Percentiles rank a stretch among this genome's conserved stretches.
These are phyloP conservation scores for Ustilago lituana DNA, from an alignment of 1,284 basidiomycete genomes.

Conservation along the genomic window DNA sequence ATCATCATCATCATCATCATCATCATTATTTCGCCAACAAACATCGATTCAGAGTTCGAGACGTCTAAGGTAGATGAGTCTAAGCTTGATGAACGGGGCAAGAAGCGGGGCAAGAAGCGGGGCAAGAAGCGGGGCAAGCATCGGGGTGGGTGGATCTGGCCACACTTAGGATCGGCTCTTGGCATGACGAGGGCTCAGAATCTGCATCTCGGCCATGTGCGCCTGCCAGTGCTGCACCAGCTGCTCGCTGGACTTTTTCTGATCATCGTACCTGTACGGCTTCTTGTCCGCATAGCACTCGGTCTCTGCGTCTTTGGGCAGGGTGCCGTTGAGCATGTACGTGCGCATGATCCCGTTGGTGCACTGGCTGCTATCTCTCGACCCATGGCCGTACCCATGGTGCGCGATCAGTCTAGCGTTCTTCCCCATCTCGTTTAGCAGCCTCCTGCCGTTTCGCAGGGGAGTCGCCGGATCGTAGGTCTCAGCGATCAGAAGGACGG, in stretches of 20 bases:
- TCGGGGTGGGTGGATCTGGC: too few relatives aligned
- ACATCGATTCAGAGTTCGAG: too few relatives aligned
- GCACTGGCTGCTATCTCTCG: constrained; percentile 35
- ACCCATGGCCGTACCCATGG: constrained; percentile 41
- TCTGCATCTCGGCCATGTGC: constrained; percentile 7
- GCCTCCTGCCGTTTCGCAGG: constrained; percentile 23
- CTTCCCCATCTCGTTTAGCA: constrained; percentile 31
- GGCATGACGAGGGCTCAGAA: neutral
- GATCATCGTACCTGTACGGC: constrained; percentile 15
- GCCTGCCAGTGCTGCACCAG: constrained; percentile 2
- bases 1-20: too few relatives aligned
- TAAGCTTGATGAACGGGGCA: too few relatives aligned
- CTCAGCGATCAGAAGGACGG: constrained; percentile 35
- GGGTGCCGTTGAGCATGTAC: constrained; percentile 27
- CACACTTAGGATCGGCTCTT: neutral
- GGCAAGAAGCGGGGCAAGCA: too few relatives aligned
- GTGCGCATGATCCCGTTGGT: constrained; percentile 18
- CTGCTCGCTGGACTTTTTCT: neutral
- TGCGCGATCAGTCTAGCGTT: constrained; percentile 37
- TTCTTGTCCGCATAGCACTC: constrained; percentile 31
- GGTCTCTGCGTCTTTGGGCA: constrained; percentile 21
- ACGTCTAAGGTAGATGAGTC: too few relatives aligned
- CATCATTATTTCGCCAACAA: too few relatives aligned
- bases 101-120: too few relatives aligned
- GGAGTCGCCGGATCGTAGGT: constrained; percentile 49